Conservation (phyloP, 805 yeast genomes). For the Spencermartinsiella europaea region DNA sequence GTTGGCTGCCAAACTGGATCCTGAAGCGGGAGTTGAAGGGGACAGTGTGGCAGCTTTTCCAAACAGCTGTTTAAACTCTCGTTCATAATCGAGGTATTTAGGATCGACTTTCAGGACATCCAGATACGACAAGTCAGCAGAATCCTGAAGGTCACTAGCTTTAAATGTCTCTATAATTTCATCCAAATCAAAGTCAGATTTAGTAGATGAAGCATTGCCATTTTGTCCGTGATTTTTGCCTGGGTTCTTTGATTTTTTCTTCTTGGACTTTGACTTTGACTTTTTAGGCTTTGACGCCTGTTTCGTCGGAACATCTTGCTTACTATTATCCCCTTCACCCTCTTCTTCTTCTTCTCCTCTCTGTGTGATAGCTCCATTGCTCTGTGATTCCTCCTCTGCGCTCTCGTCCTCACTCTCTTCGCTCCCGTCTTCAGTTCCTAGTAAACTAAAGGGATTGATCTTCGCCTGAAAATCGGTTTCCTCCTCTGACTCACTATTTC, state of each 20-base stretch:
- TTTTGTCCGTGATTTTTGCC: conserved; percentile 18
- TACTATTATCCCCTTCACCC: neutral
- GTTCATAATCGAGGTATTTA: conserved; percentile 66
- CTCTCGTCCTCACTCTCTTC: conserved; percentile 1
- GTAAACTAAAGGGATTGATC: conserved; percentile 1
- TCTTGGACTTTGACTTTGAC: conserved; percentile 10
- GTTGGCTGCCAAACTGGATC: neutral
- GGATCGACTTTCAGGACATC: conserved; percentile 41
- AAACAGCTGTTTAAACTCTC: conserved; percentile 63
- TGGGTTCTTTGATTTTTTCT: conserved; percentile 24
- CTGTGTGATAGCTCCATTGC: no score
- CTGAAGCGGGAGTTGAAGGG: conserved; percentile 29
- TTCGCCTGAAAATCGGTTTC: neutral
- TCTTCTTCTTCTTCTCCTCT: neutral
- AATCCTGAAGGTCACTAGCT: conserved; percentile 40
- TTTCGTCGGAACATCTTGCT: no score
- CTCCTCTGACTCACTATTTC: neutral
- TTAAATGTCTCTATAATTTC: conserved; percentile 10
- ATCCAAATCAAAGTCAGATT: conserved; percentile 20
- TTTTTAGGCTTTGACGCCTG: no score
- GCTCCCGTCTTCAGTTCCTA: neutral
- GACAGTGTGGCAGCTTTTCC: conserved; percentile 42
- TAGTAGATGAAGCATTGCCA: no score
- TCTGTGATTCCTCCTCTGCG: no score
- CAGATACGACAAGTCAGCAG: conserved; percentile 33